phyloP scores from a whole-genome alignment of 331 rosid genomes.

The Quercus phellos region DNA sequence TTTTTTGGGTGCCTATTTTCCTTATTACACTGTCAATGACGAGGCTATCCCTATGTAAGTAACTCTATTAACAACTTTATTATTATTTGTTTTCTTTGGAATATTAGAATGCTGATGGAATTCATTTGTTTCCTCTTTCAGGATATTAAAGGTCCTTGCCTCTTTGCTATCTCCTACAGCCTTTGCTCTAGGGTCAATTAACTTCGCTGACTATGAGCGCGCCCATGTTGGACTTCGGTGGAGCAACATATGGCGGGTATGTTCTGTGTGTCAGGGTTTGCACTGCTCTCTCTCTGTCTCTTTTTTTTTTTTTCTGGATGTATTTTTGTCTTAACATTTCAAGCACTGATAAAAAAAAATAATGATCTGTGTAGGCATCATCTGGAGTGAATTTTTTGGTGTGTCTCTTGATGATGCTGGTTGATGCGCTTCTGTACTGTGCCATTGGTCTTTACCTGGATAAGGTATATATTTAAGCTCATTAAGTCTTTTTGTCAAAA shows the following conservation, averaged over 20 bases:
- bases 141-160: constrained; percentile 73
- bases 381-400: constrained; percentile 85
- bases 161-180: constrained; percentile 95
- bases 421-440: constrained; percentile 79
- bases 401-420: constrained; percentile 87
- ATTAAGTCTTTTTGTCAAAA: background rate
- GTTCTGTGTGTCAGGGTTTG: constrained; percentile 12
- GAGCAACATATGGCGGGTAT: constrained; percentile 93
- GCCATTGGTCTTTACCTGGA: constrained; percentile 85
- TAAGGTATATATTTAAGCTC: constrained; percentile 51
- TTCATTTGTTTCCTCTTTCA: constrained; percentile 36
- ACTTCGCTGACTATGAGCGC: constrained; percentile 96
- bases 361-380: constrained; percentile 50
- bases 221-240: constrained; percentile 99
- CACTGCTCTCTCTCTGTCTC: constrained; percentile 2
- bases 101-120: constrained; percentile 7
- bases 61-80: constrained; percentile 10
- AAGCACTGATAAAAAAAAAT: constrained; percentile 8
- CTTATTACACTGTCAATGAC: constrained; percentile 82
- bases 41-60: constrained; percentile 78
- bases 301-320: background rate
- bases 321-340: constrained; percentile 6
- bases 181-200: constrained; percentile 88
- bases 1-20: constrained; percentile 85
- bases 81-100: constrained; percentile 3